Base-by-base conservation (phyloP, 805 yeast genomes). In the Yarrowia sp. region DNA sequence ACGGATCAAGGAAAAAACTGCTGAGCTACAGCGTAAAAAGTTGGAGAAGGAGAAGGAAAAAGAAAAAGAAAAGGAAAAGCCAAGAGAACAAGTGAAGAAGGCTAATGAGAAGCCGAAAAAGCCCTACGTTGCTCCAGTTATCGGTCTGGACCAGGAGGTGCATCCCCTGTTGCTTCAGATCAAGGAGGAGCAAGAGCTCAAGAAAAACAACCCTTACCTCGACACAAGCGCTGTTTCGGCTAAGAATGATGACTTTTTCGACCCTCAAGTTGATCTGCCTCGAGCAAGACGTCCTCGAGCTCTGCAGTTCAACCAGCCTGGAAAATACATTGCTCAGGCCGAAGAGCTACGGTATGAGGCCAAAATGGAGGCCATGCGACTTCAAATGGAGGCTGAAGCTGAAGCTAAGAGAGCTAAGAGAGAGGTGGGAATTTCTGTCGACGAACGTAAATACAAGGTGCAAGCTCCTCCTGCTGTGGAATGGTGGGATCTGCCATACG, bases 401-500 rank as follows among this genome's bases (percentile, higher is more conserved):
- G 72, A 74, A 16, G 64, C 41, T 16, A 66, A 79, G 48, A 74
- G 77, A 9, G 78, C 81, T 45, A 86, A 86, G 0, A 73, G 84
- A 8, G 77, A 82, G 8, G 86, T 93, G 0, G 87, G 89, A 71
- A 75, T 79, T 16, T 73, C 74, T 0, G 69, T 82, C 0, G 89
- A 88, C 4, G 97, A 91, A 74, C 84, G 85, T 19, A 75, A 79
- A 9, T 89, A 83, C 73, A 77, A 79, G 66, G 79, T 79, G 0
- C 75, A 74, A 0, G 74, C 70, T 19, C 92, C 93, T 0, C 97
- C 97, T 0, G 70, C 69, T 2, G 77, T 87, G 1, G 97, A 92
- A 77, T 92, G 97, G 97, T 94, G 98, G 98, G 97, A 94, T 78
- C 76, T 78, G 67, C 86, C 86, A 2, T 84, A 86, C 59, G 72